Evolutionary conservation across 805 yeast genomes (phyloP), one percentile per base, ranked within the genome.

Genomic region (Ogataea paraovalis): DNA sequence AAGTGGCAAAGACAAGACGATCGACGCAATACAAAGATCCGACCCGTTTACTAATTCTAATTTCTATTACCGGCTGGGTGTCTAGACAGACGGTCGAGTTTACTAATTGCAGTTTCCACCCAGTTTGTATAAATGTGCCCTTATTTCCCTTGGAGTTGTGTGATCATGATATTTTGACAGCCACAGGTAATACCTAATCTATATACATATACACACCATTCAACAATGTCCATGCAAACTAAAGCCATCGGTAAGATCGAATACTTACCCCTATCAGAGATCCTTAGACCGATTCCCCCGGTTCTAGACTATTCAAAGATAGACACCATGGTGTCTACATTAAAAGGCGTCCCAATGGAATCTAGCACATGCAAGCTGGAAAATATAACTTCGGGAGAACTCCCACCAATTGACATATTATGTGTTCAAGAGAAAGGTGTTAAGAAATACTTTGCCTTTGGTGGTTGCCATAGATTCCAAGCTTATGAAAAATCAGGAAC

Each of bases 391-490:
- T 38, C 82, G 8, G 90, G 90, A 2, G 85, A 83, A 54, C 66
- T 87, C 34, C 96, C 96, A 2, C 92, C 96, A 1, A 75, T 89
- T 14, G 96, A 88, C 64, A 89, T 88, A 0, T 66, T 88, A 52
- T 73, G 75, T 33, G 86, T 87, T 2, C 71, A 83, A 39, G 85
- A 84, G 38, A 62, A 75, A 7, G 92, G 88, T 1, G 67, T 77
- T 42, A 72, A 66, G 33, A 75, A 75, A 62, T 87, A 83, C 59
- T 87, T 86, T 65, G 95, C 91, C 1, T 88, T 88, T 66, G 96
- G 96, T 6, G 96, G 96, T 0, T 88, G 96, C 61, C 96, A 88
- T 61, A 67, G 96, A 52, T 84, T 88, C 55, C 96, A 88, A 63
- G 96, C 96, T 0, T 89, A 89, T 60, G 94, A 87, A 48, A 73